Evolutionary conservation across 345 rosid genomes (phyloP), one percentile per base, ranked within the genome.

Genomic region (Pistacia atlantica): DNA sequence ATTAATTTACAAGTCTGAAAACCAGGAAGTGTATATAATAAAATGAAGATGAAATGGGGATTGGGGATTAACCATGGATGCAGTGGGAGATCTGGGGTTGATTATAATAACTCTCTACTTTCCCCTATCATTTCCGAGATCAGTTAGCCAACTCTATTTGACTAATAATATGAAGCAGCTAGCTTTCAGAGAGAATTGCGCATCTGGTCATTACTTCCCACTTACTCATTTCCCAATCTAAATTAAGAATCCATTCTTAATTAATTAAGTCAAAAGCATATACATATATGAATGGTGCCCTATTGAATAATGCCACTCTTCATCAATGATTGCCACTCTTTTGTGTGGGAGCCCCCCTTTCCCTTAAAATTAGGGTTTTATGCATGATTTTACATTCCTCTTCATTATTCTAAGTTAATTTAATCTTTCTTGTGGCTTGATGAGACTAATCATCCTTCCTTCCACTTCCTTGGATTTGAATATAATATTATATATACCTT

Each of bases 321-420:
- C 87, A 86, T 86, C 87, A 86, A 89, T 93, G 85, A 93, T 93
- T 86, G 88, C 81, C 84, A 60, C 82, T 69, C 84, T 81, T 83
- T 84, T 58, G 52, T 20, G 80, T 71, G 82, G 81, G 80, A 77
- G 73, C 71, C 74, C 76, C 83, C 84, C 75, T 67, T 38, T 38
- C 74, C 80, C 82, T 76, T 72, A 73, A 75, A 78, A 77, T 80
- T 79, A 83, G 79, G 75, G 69, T 61, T 69, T 74, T 42, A 42
- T 42, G 5, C 9, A 42, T 42, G 46, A 7, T 37, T 51, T 78
- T 56, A 46, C 58, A 52, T 52, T 67, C 65, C 65, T 59, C 73
- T 35, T 73, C 31, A 3, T 57, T 42, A 42, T 42, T 42, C 1
- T 42, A 5, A 42, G 6, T 38, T 72, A 76, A 72, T 31, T 75